phyloP scores from a whole-genome alignment of 2,329 filamentous ascomycete species.

The Blastomyces percursus region DNA sequence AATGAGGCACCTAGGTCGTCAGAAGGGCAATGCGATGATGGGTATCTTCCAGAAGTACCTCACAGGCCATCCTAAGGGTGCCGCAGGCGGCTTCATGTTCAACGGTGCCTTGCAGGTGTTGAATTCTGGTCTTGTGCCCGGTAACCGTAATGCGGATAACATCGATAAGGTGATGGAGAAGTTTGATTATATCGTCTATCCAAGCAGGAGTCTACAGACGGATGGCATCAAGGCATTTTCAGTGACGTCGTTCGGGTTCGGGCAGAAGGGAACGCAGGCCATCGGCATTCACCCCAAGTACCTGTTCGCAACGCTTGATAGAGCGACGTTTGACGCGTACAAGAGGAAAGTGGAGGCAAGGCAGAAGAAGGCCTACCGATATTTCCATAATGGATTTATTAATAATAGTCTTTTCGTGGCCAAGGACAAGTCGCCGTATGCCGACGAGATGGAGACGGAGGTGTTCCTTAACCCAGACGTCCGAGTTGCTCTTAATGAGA shows the following conservation, averaged over 20 bases:
- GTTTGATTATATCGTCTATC: constrained; percentile 96
- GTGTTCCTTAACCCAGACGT: constrained; percentile 92
- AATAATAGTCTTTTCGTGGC: constrained; percentile 97
- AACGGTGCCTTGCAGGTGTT: constrained; percentile 95
- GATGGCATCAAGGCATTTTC: constrained; percentile 98
- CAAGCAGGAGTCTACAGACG: constrained; percentile 88
- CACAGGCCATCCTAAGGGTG: constrained; percentile 97
- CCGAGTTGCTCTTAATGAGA: constrained; percentile 75
- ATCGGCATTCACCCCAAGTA: constrained; percentile 97
- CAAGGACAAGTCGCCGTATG: constrained; percentile 84
- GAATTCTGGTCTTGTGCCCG: constrained; percentile 85
- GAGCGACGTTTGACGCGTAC: constrained; percentile 71
- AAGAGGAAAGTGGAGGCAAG: constrained; percentile 77
- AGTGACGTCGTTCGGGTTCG: constrained; percentile 97
- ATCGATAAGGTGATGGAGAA: constrained; percentile 94
- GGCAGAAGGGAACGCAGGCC: constrained; percentile 95
- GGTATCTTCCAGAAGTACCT: constrained; percentile 99
- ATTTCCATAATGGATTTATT: constrained; percentile 96
- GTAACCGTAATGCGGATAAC: constrained; percentile 97
- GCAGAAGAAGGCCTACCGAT: constrained; percentile 98
- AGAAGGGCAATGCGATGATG: constrained; percentile 90
- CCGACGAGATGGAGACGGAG: constrained; percentile 70
- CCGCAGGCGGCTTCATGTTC: constrained; percentile 99
- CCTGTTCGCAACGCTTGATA: constrained; percentile 85
- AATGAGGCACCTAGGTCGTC: constrained; percentile 83